Conservation (phyloP, 768 basidiomycete genomes). For the Boletellus emodensis region DNA sequence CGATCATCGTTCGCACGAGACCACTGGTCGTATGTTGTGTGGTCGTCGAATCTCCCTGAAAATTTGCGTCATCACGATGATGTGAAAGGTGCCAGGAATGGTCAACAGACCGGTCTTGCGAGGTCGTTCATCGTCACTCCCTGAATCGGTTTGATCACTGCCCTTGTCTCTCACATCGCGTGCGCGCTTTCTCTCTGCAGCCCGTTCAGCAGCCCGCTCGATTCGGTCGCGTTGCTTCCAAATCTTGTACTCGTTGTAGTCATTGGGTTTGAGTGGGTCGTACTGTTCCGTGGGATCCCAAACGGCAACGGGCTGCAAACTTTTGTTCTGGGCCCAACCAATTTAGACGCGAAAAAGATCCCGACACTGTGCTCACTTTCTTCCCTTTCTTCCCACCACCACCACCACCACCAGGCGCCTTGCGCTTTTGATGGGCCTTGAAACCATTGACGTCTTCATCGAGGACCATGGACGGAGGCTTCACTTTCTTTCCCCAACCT, state of each 20-base stretch:
- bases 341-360: neutral
- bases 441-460: conserved; percentile 89
- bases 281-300: conserved; percentile 84
- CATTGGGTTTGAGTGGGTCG: conserved; percentile 80
- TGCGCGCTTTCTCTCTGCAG: conserved; percentile 57
- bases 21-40: conserved; percentile 49
- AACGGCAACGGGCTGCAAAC: conserved; percentile 43
- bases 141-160: conserved; percentile 64
- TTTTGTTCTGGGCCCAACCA: conserved; percentile 49
- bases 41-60: conserved; percentile 34
- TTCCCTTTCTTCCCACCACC: conserved; percentile 45
- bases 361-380: conserved; percentile 44
- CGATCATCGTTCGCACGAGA: conserved; percentile 49
- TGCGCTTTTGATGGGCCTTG: conserved; percentile 53
- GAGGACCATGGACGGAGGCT: conserved; percentile 85
- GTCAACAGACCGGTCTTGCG: conserved; percentile 57
- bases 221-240: conserved; percentile 77
- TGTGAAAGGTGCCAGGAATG: neutral
- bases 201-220: conserved; percentile 58
- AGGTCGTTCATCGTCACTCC: conserved; percentile 63
- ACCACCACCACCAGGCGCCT: conserved; percentile 41
- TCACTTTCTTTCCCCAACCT: conserved; percentile 86
- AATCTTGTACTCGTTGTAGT: conserved; percentile 83
- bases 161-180: conserved; percentile 44
- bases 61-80: conserved; percentile 6